A percentile compares a stretch with the other conserved stretches of the same genome.
These are phyloP conservation scores for Globisporangium recalcitrans DNA, from an alignment of 352 stramenopile species.

Conservation along the genomic window DNA sequence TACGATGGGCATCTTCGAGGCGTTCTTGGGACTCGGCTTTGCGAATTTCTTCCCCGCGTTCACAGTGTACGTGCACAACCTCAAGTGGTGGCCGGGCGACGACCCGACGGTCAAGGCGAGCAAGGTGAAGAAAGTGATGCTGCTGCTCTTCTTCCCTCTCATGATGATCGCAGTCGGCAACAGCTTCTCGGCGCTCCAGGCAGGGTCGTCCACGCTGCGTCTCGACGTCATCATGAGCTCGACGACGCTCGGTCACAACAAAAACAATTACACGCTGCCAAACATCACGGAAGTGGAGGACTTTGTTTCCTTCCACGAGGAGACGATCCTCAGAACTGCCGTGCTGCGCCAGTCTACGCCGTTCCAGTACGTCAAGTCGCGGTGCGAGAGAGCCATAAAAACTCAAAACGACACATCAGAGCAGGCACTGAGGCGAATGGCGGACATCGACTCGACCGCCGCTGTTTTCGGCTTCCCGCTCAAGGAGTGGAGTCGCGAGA, in stretches of 20 bases:
- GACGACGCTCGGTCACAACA: slow-evolving; percentile 4
- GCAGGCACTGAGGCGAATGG: slow-evolving; percentile 10
- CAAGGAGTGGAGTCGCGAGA: slow-evolving; percentile 23
- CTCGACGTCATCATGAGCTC: slow-evolving; percentile 12
- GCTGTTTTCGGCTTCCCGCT: slow-evolving; percentile 22
- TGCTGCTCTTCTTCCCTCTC: slow-evolving; percentile 19
- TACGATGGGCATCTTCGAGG: slow-evolving; percentile 22
- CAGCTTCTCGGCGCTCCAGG: slow-evolving; percentile 21
- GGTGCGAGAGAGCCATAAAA: slow-evolving; percentile 1
- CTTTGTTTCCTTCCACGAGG: slow-evolving; percentile 6
- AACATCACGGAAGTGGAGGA: background rate
- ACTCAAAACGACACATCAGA: background rate
- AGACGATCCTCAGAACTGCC: slow-evolving; percentile 19
- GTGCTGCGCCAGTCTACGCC: slow-evolving; percentile 10
- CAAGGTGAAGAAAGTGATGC: slow-evolving; percentile 19
- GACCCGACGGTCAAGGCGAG: slow-evolving; percentile 12
- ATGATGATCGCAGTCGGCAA: slow-evolving; percentile 21
- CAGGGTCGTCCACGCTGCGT: slow-evolving; percentile 11
- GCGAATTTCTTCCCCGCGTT: slow-evolving; percentile 23
- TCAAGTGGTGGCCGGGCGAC: slow-evolving; percentile 22
- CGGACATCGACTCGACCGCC: slow-evolving; percentile 20
- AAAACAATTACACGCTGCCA: background rate
- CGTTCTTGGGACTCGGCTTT: slow-evolving; percentile 18
- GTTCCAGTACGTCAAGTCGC: slow-evolving; percentile 9
- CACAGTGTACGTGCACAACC: slow-evolving; percentile 24